These are phyloP conservation scores for Leccinum subatratum DNA, from an alignment of 1,284 basidiomycete species.

Conservation along the genomic window DNA sequence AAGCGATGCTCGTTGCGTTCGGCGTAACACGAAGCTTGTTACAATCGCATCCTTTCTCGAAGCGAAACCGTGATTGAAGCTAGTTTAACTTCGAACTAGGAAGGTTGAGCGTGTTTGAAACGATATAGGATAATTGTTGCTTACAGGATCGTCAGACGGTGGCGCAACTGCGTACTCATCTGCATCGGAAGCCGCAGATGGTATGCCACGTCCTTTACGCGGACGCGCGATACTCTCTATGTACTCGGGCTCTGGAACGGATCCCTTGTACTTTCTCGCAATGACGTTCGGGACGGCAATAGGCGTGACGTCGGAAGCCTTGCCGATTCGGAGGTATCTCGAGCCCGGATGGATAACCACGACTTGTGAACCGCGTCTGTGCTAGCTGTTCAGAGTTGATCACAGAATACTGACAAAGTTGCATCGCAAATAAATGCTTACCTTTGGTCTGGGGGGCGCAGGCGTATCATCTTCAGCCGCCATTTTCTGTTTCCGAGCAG, in stretches of 20 bases:
- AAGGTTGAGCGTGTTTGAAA: conserved; percentile 9
- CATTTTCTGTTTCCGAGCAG: conserved; percentile 44
- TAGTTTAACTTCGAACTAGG: conserved; percentile 69
- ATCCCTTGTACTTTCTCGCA: conserved; percentile 55
- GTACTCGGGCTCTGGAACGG: conserved; percentile 41
- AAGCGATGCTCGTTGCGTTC: conserved; percentile 67
- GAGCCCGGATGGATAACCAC: conserved; percentile 95
- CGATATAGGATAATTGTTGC: conserved; percentile 20
- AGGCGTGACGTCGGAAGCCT: conserved; percentile 84
- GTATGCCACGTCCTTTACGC: conserved; percentile 30
- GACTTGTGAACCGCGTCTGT: conserved; percentile 67
- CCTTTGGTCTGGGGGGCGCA: conserved; percentile 41
- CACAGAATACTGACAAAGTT: conserved; percentile 11
- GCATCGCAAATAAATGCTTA: conserved; percentile 20
- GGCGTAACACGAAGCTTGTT: conserved; percentile 80
- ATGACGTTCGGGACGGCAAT: conserved; percentile 72
- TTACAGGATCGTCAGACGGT: conserved; percentile 58
- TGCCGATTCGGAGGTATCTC: conserved; percentile 79
- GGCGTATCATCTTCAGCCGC: conserved; percentile 36
- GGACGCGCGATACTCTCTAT: conserved; percentile 55
- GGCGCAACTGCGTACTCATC: conserved; percentile 46
- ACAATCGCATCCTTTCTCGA: conserved; percentile 81
- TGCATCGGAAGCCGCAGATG: conserved; percentile 27
- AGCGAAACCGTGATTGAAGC: conserved; percentile 70
- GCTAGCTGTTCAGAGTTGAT: conserved; percentile 29